Conservation (phyloP, 1,139 yeast genomes). For the Hemisphaericaspora subhashii region DNA sequence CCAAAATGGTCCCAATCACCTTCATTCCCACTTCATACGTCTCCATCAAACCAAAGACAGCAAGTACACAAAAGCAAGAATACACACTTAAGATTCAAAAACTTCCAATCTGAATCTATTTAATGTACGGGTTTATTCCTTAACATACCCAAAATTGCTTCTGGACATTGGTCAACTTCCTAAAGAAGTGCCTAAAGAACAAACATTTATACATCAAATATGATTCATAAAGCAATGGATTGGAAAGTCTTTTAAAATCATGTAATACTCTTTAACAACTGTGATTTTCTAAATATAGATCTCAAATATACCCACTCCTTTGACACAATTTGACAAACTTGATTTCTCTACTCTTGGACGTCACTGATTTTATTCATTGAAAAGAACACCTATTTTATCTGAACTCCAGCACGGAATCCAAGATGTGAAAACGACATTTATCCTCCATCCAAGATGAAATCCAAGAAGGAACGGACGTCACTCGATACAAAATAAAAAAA, state of each 20-base stretch:
- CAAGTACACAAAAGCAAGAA: not conserved
- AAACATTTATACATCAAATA: not conserved
- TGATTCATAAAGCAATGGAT: not conserved
- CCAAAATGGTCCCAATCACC: not conserved
- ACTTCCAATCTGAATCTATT: slow-evolving; percentile 1
- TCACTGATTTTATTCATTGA: not conserved
- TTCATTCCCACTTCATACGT: not conserved
- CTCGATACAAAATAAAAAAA: not conserved
- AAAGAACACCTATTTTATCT: slow-evolving; percentile 3
- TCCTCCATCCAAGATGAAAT: slow-evolving; percentile 1
- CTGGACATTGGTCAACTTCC: slow-evolving; percentile 2
- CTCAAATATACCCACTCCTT: not conserved
- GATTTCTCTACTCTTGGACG: slow-evolving; percentile 2
- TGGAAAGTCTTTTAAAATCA: not conserved
- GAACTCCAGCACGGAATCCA: not conserved
- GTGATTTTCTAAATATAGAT: not conserved
- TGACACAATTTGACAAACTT: not conserved
- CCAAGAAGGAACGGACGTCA: slow-evolving; percentile 4
- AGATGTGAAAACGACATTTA: slow-evolving; percentile 4
- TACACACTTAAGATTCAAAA: not conserved
- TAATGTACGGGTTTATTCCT: not conserved
- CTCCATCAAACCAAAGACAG: not conserved
- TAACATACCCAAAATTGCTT: slow-evolving; percentile 2
- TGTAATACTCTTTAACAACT: not conserved
- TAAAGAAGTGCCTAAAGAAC: slow-evolving; percentile 3